These are phyloP conservation scores for Malassezia nana DNA, from an alignment of 1,284 basidiomycete genomes.

Conservation along the genomic window DNA sequence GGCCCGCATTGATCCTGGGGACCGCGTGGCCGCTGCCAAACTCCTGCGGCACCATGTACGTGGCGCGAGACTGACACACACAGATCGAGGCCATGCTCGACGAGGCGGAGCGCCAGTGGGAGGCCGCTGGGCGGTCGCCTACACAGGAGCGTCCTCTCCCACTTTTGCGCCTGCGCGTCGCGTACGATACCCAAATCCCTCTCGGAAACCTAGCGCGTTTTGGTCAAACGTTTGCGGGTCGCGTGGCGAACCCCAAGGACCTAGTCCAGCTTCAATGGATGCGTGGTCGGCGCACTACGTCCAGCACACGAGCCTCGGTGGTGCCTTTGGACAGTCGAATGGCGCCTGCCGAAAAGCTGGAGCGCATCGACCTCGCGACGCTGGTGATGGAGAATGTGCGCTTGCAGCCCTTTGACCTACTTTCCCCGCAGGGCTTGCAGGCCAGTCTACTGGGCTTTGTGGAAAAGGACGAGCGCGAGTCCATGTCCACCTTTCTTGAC, in stretches of 20 bases:
- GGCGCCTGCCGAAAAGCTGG: constrained; percentile 30
- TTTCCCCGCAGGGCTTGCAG: constrained; percentile 34
- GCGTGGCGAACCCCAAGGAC: constrained; percentile 86
- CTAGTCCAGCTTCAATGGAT: constrained; percentile 58
- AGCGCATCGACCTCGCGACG: constrained; percentile 31
- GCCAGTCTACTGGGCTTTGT: constrained; percentile 39
- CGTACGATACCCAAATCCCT: constrained; percentile 34
- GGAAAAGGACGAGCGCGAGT: constrained; percentile 42
- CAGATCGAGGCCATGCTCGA: constrained; percentile 56
- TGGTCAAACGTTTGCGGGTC: constrained; percentile 84
- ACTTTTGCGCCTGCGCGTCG: constrained; percentile 65
- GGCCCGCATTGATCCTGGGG: constrained; percentile 19
- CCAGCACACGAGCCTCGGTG: constrained; percentile 16
- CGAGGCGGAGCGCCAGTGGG: constrained; percentile 67
- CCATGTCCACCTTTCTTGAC: constrained; percentile 30
- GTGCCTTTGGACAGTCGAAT: constrained; percentile 26
- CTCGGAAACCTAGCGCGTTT: constrained; percentile 77
- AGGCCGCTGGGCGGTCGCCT: constrained; percentile 47
- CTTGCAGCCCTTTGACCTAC: constrained; percentile 36
- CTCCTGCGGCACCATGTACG: constrained; percentile 21
- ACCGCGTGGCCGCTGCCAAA: constrained; percentile 29
- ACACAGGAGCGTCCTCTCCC: constrained; percentile 54
- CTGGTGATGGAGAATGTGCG: constrained; percentile 36
- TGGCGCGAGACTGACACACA: neutral
- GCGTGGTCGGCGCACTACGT: constrained; percentile 2